Evolutionary conservation across 176 grass and related monocot genomes (phyloP).

Genomic region (Alopecurus myosuroides): DNA sequence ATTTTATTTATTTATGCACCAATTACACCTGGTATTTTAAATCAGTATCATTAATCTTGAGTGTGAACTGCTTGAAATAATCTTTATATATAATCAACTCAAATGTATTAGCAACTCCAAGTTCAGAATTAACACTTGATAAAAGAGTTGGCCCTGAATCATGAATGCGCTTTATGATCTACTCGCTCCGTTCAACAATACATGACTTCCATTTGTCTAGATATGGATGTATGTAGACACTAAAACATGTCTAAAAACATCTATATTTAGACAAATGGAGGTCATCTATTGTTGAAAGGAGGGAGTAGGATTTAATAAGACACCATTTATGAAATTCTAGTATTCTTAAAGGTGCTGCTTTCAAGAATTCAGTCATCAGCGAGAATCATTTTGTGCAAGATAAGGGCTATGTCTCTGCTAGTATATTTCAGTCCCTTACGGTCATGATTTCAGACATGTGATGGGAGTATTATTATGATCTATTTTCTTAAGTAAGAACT

Average conservation of each 20-base stretch:
- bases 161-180: neutral
- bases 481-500: neutral
- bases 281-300: no score
- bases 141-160: neutral
- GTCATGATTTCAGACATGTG: neutral
- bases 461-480: neutral
- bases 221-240: no score
- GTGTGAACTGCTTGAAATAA: neutral
- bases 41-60: neutral
- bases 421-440: neutral
- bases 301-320: slow-evolving; percentile 19
- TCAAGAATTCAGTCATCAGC: neutral
- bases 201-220: no score
- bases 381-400: neutral
- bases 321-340: neutral
- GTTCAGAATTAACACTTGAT: neutral
- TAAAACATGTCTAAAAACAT: no score
- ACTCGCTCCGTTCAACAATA: no score
- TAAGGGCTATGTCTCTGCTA: neutral
- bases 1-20: neutral
- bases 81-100: neutral
- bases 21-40: neutral
- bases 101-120: neutral
- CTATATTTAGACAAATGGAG: no score
- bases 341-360: neutral